These are phyloP conservation scores for Alnus rubra DNA, from an alignment of 306 rosid species.

Conservation along the genomic window DNA sequence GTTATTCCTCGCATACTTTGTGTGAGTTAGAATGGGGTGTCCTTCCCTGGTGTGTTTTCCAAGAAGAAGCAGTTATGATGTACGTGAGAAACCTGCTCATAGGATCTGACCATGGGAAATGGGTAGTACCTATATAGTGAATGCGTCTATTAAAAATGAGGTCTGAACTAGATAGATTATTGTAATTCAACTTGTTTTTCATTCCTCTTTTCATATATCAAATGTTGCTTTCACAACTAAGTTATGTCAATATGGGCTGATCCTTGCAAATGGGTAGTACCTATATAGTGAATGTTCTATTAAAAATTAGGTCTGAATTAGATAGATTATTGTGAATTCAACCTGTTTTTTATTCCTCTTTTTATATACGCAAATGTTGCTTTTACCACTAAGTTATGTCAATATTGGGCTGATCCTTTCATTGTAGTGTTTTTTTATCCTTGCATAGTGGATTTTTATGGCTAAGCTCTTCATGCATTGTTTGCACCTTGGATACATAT, in stretches of 20 bases:
- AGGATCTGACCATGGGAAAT: background rate
- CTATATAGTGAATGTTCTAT: background rate
- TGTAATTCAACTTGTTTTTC: background rate
- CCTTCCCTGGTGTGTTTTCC: background rate
- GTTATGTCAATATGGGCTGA: background rate
- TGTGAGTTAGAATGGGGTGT: background rate
- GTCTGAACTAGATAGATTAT: background rate
- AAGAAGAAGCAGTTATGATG: background rate
- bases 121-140: background rate
- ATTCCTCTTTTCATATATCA: background rate
- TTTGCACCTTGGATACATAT: slow-evolving; percentile 9
- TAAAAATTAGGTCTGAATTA: background rate
- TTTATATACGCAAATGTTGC: background rate
- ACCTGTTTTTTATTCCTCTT: background rate
- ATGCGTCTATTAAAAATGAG: background rate
- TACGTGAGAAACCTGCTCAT: background rate
- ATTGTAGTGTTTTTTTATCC: background rate
- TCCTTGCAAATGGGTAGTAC: background rate
- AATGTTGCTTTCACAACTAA: background rate
- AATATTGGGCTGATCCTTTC: background rate
- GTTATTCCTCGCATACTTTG: background rate
- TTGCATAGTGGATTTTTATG: background rate
- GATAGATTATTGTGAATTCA: background rate
- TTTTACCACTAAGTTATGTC: background rate
- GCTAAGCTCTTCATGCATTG: slow-evolving; percentile 13